Evolutionary conservation across 2,329 filamentous ascomycete genomes (phyloP), one percentile per base, ranked within the genome.

Genomic region (Graphilbum ipis-grandicollis): DNA sequence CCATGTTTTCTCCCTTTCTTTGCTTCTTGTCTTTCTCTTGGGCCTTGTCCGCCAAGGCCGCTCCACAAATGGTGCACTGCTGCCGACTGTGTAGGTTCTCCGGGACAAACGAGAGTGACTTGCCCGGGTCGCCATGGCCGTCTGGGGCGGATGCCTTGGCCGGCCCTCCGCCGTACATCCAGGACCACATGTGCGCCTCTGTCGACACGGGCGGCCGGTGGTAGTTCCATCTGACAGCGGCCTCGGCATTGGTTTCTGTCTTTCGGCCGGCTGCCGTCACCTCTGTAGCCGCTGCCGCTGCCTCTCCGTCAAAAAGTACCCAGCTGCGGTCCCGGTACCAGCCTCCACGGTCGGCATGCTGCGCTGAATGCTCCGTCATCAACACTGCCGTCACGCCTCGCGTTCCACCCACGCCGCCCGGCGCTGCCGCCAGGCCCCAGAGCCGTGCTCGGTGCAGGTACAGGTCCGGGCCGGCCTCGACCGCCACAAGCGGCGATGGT

Each of bases 151-250:
- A n/a, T n/a, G n/a, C n/a, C n/a, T n/a, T n/a, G n/a, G n/a, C n/a
- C 0, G 57, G 53, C 0, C 64, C 65, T n/a, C 54, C 53, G 15
- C 66, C 68, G 45, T 74, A 73, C 62, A 73, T 68, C 60, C 65
- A 70, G 42, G 72, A 64, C 61, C 68, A 73, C 32, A 66, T 55
- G 28, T 55, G 53, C 0, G 60, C 69, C 48, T 75, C 70, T 2
- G 68, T 41, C 13, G 44, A 43, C 13, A 26, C n/a, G 31, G 35
- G 17, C 6, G 37, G 33, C 1, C 7, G 30, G 15, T 15, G 2
- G 26, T 26, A 35, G 14, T n/a, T 10, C 26, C 26, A 28, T 4
- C 5, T 13, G 10, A n/a, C 6, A 13, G 26, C 5, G 6, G 26
- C 6, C 6, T 23, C 21, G 5, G 21, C 21, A n/a, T n/a, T 25